phyloP scores from a whole-genome alignment of 1,139 yeast genomes.

The Geotrichum histeridarum region DNA sequence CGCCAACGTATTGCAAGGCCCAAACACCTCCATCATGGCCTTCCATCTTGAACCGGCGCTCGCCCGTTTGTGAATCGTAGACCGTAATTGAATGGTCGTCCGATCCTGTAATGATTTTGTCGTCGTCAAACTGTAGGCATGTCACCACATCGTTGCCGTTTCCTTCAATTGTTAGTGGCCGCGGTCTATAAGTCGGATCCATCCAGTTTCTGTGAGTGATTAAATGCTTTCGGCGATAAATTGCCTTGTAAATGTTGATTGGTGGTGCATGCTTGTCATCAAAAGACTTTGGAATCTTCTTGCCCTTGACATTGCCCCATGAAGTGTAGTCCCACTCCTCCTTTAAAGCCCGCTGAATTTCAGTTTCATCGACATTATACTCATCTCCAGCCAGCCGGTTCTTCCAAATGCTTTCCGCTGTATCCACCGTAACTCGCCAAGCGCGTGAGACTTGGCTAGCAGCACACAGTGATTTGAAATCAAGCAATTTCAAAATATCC shows the following conservation, averaged over 20 bases:
- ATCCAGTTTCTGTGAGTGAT: conserved; percentile 71
- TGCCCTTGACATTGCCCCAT: conserved; percentile 28
- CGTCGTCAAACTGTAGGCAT: conserved; percentile 88
- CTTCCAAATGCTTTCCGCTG: conserved; percentile 45
- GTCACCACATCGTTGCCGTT: conserved; percentile 84
- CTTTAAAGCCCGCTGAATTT: conserved; percentile 30
- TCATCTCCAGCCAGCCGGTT: conserved; percentile 35
- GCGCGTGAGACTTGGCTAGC: conserved; percentile 60
- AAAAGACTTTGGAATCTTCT: conserved; percentile 9
- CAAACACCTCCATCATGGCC: conserved; percentile 99
- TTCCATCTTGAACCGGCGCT: conserved; percentile 45
- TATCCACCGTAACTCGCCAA: conserved; percentile 65
- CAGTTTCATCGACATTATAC: conserved; percentile 26
- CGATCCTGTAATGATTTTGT: conserved; percentile 86
- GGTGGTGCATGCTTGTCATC: conserved; percentile 19
- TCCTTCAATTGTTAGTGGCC: conserved; percentile 63
- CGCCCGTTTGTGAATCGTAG: conserved; percentile 73
- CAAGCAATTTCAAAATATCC: conserved; percentile 63
- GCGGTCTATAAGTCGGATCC: conserved; percentile 66
- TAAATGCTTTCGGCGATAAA: conserved; percentile 62
- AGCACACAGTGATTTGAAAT: conserved; percentile 56
- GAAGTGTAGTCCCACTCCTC: conserved; percentile 38
- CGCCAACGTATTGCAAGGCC: conserved; percentile 88
- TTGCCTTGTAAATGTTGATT: conserved; percentile 46
- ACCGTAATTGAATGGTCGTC: conserved; percentile 81